Conservation (phyloP, 441 rosid genomes). For the Populus hybrid region DNA sequence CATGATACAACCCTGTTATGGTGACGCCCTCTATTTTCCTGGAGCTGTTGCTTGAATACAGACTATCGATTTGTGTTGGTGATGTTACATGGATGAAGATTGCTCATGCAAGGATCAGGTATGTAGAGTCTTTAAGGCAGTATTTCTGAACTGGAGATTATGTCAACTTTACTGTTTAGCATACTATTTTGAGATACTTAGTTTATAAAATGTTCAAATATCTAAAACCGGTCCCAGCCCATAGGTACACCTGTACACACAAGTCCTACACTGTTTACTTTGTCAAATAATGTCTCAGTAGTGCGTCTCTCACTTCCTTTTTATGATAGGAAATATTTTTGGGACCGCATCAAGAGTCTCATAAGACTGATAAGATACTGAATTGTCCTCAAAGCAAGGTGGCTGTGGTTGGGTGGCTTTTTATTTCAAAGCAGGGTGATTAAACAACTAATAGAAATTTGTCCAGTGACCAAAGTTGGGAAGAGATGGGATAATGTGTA, state of each 20-base stretch:
- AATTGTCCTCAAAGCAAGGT: no score
- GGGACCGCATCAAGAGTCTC: background rate
- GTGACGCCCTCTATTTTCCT: no score
- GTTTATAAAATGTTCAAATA: background rate
- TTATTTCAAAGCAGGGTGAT: background rate
- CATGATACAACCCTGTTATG: background rate
- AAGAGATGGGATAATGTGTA: background rate
- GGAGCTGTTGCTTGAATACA: background rate
- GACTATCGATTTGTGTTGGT: background rate
- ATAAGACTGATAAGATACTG: background rate
- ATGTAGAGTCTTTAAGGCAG: background rate
- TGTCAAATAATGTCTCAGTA: background rate
- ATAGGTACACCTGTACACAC: background rate
- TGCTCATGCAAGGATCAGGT: background rate
- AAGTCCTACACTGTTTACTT: background rate
- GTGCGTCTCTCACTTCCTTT: background rate
- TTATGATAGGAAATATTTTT: background rate
- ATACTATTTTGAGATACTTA: background rate
- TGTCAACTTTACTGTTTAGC: background rate
- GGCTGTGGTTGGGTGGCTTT: no score
- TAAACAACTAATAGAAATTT: background rate
- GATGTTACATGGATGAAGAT: background rate
- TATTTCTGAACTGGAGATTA: background rate
- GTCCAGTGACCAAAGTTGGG: background rate
- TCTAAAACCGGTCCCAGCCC: background rate